Conservation (phyloP, 2,329 filamentous ascomycete species). For the Cytospora piceae region DNA sequence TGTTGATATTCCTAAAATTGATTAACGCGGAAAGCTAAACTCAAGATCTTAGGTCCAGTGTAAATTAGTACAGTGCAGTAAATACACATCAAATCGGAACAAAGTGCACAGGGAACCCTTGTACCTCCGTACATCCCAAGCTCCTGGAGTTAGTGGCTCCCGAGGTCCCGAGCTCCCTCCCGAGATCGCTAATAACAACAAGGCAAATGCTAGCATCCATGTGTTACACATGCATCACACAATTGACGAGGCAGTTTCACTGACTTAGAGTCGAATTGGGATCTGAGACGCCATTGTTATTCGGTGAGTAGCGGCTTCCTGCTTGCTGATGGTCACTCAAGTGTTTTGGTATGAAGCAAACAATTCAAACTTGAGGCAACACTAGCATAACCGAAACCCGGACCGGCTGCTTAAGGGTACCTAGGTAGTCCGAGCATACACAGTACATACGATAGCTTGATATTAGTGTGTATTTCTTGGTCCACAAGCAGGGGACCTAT, state of each 20-base stretch:
- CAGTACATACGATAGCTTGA: not conserved
- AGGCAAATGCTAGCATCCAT: not conserved
- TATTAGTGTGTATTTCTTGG: not conserved
- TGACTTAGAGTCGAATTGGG: not conserved
- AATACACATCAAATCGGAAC: not conserved
- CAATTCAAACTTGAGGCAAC: not conserved
- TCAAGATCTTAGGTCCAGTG: not conserved
- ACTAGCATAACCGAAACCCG: too few relatives aligned
- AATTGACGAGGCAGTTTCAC: not conserved
- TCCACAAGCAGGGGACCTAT: not conserved
- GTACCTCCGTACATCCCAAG: not conserved
- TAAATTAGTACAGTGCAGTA: not conserved
- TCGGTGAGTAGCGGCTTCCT: not conserved
- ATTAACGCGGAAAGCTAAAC: conserved; percentile 2
- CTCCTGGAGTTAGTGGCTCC: not conserved
- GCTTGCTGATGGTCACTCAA: not conserved
- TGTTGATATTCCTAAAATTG: conserved; percentile 2
- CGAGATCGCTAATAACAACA: not conserved
- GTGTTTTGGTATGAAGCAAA: not conserved
- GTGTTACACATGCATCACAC: not conserved
- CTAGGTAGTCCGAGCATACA: too few relatives aligned
- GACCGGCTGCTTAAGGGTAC: too few relatives aligned
- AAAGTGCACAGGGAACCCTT: not conserved
- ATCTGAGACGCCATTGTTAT: not conserved
- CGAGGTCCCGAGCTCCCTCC: not conserved